A percentile compares a stretch with the other conserved stretches of the same genome.
phyloP scores from a whole-genome alignment of 257 asterid species.

The Solanum habrochaites region DNA sequence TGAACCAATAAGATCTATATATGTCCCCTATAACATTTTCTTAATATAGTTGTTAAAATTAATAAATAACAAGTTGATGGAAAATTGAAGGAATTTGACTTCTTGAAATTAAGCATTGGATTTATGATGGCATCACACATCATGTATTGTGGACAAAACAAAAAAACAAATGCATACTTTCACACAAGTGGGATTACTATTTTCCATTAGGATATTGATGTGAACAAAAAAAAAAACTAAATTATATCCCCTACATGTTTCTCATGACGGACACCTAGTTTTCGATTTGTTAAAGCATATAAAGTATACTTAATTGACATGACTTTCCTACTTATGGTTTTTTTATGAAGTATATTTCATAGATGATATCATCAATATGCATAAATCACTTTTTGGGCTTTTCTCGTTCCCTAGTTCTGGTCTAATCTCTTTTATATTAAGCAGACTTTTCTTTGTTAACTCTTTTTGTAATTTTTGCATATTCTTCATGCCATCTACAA shows the following conservation, averaged over 20 bases:
- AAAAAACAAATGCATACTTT: neutral
- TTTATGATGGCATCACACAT: neutral
- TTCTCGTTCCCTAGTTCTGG: neutral
- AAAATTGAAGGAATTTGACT: neutral
- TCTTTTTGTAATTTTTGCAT: neutral
- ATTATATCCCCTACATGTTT: neutral
- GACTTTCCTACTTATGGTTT: neutral
- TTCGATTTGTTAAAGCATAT: neutral
- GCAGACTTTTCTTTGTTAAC: neutral
- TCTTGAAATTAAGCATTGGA: neutral
- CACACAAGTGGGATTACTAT: neutral
- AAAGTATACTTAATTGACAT: neutral
- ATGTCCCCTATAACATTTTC: neutral
- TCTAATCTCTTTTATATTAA: neutral
- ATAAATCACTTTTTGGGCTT: neutral
- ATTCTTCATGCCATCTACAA: neutral
- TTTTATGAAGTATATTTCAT: neutral
- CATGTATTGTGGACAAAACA: neutral
- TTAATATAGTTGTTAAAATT: neutral
- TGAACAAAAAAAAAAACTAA: neutral
- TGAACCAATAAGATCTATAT: neutral
- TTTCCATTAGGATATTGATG: neutral
- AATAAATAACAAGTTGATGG: neutral
- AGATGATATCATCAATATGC: neutral
- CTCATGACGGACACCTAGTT: neutral